These are phyloP conservation scores for Vitis rotundifolia DNA, from an alignment of 164 flowering plant genomes.

Conservation along the genomic window DNA sequence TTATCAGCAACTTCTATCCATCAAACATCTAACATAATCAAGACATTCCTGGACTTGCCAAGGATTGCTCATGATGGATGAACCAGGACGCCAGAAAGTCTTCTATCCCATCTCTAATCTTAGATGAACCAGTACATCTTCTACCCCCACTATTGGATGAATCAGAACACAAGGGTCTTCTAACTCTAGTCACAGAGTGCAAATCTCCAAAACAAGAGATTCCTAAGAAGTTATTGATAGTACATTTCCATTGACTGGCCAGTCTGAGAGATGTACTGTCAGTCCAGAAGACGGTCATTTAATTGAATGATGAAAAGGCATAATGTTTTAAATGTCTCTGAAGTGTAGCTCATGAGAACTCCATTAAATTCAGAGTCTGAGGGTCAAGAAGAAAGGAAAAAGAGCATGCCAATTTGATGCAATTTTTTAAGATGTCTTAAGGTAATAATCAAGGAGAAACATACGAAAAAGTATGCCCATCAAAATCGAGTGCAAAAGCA, in stretches of 20 bases:
- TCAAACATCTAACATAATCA: background rate
- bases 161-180: background rate
- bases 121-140: background rate
- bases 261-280: too few species aligned
- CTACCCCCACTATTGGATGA: too few species aligned
- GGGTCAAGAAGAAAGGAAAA: slow-evolving; percentile 4
- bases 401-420: background rate
- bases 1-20: background rate
- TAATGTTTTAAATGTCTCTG: background rate
- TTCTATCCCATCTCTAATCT: too few species aligned
- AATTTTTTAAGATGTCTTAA: background rate
- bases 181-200: background rate
- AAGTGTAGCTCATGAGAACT: background rate
- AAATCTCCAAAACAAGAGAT: background rate
- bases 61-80: background rate
- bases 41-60: background rate
- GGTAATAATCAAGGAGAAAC: slow-evolving; percentile 18
- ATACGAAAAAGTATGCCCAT: slow-evolving; percentile 55
- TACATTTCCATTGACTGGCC: too few species aligned
- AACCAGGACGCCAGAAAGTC: too few species aligned
- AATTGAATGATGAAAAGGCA: background rate
- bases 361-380: background rate
- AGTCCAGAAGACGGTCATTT: too few species aligned
- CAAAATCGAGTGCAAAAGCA: slow-evolving; percentile 53
- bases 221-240: too few species aligned